These are phyloP conservation scores for Acorus gramineus DNA, from an alignment of 106 monocot genomes.

Conservation along the genomic window DNA sequence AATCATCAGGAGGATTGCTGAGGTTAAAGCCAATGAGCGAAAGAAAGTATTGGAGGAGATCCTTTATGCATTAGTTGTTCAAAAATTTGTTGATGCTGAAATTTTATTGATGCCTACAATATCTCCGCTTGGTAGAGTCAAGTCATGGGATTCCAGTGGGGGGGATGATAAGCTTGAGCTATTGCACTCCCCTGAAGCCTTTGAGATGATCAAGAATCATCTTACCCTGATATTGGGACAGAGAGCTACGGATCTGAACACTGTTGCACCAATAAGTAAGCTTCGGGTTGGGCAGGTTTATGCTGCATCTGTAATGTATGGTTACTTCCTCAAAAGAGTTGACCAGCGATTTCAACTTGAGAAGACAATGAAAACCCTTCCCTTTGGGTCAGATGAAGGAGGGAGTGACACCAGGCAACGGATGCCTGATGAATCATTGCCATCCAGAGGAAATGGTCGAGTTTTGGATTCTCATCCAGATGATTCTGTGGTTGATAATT, in stretches of 20 bases:
- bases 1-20: slow-evolving; percentile 66
- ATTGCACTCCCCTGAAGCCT: slow-evolving; percentile 75
- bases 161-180: slow-evolving; percentile 42
- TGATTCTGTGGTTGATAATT: neutral
- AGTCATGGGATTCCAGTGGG: slow-evolving; percentile 25
- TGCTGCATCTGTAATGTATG: slow-evolving; percentile 93
- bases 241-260: slow-evolving; percentile 25
- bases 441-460: slow-evolving; percentile 8
- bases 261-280: slow-evolving; percentile 61
- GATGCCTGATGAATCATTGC: slow-evolving; percentile 17
- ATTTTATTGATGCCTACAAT: slow-evolving; percentile 60
- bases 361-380: slow-evolving; percentile 76
- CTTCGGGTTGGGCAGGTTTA: slow-evolving; percentile 82
- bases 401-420: slow-evolving; percentile 21
- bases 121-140: neutral
- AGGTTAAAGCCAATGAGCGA: slow-evolving; percentile 85
- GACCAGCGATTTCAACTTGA: slow-evolving; percentile 83
- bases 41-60: slow-evolving; percentile 73
- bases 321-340: slow-evolving; percentile 87
- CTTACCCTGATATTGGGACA: slow-evolving; percentile 63
- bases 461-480: slow-evolving; percentile 28
- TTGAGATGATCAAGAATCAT: slow-evolving; percentile 84
- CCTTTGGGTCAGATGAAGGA: slow-evolving; percentile 51
- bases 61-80: slow-evolving; percentile 69
- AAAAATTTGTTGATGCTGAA: slow-evolving; percentile 76